Evolutionary conservation across 148 eudicot genomes (phyloP).

Genomic region (Amaranthus palmeri): DNA sequence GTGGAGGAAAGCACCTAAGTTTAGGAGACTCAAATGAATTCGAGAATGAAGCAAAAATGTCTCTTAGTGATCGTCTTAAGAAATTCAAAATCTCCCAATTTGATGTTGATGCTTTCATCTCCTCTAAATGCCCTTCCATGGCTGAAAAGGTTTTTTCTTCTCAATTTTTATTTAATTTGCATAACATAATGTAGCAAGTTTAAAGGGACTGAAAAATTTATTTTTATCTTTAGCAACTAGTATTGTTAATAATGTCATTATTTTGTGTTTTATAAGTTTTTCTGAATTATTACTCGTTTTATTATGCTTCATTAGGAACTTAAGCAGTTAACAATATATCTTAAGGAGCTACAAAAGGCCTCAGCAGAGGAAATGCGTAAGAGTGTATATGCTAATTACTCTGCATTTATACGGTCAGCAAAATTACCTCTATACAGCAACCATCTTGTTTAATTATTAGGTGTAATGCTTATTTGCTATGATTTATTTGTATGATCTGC

Average conservation of each 20-base stretch:
- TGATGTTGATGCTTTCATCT: slow-evolving; percentile 57
- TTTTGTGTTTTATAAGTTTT: background rate
- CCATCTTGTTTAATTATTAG: background rate
- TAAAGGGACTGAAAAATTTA: no score
- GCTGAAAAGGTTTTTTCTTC: slow-evolving; percentile 57
- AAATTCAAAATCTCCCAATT: slow-evolving; percentile 62
- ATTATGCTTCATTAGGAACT: slow-evolving; percentile 46
- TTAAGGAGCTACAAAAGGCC: slow-evolving; percentile 73
- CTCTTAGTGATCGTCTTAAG: slow-evolving; percentile 75
- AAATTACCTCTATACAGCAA: background rate
- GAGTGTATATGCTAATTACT: slow-evolving; percentile 93
- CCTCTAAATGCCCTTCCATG: slow-evolving; percentile 55
- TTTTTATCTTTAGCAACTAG: no score
- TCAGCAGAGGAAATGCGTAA: slow-evolving; percentile 99
- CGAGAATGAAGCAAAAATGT: slow-evolving; percentile 40
- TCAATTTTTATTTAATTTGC: no score
- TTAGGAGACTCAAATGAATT: slow-evolving; percentile 52
- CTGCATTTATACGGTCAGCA: slow-evolving; percentile 83
- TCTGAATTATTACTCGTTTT: background rate
- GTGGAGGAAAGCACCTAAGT: slow-evolving; percentile 27
- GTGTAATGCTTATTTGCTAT: background rate
- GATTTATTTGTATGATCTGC: background rate
- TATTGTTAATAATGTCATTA: background rate
- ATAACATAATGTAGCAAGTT: no score
- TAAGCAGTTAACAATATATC: slow-evolving; percentile 51